Evolutionary conservation across 306 rosid genomes (phyloP).

Genomic region (Argentina anserina): DNA sequence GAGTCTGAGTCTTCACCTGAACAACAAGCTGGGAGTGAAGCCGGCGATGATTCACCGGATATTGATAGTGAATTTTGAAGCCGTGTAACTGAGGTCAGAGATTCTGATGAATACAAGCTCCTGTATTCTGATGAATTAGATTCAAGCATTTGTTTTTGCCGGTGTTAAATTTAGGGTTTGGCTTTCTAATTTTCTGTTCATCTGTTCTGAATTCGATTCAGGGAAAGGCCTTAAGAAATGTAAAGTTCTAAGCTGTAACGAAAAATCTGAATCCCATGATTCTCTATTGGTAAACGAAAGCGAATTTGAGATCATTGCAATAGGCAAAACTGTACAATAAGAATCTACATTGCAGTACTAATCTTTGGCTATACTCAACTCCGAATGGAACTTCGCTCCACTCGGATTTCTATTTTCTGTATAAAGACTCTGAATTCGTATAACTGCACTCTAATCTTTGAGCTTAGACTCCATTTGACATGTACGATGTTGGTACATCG

Average conservation of each 20-base stretch:
- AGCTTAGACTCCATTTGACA: constrained; percentile 32
- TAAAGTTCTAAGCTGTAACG: not conserved
- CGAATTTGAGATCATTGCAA: not conserved
- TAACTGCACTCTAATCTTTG: not conserved
- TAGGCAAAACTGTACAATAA: constrained; percentile 13
- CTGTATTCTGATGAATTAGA: not conserved
- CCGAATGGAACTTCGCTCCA: constrained; percentile 72
- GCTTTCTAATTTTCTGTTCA: not conserved
- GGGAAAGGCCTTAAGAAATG: not conserved
- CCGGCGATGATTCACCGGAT: constrained; percentile 17
- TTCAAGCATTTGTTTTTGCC: not conserved
- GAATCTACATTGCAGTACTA: constrained; percentile 17
- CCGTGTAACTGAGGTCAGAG: not conserved
- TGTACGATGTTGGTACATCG: constrained; percentile 32
- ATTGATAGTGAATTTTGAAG: constrained; percentile 45
- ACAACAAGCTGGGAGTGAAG: not conserved
- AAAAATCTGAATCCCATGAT: not conserved
- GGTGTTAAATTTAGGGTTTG: not conserved
- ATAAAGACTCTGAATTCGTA: not conserved
- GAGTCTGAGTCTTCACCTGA: constrained; percentile 21
- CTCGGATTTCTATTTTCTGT: constrained; percentile 28
- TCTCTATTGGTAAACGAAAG: not conserved
- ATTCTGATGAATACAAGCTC: not conserved
- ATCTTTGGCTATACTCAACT: constrained; percentile 16
- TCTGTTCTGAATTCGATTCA: constrained; percentile 6